A percentile compares a stretch with the other conserved stretches of the same genome.
phyloP scores from a whole-genome alignment of 2,329 filamentous ascomycete species.

The Aspergillus hiratsukae region DNA sequence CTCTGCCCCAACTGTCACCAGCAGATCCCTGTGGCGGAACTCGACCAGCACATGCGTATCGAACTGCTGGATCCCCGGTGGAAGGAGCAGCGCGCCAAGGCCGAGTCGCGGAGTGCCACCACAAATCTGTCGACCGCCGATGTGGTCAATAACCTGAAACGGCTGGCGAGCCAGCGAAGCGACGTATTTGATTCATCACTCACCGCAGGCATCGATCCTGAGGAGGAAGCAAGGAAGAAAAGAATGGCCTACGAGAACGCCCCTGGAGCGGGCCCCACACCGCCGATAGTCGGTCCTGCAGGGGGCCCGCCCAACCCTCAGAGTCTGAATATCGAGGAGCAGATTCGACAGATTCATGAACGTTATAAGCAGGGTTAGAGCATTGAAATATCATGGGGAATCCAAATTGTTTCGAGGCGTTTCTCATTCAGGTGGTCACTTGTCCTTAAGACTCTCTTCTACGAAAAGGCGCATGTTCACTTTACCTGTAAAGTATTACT shows the following conservation, averaged over 20 bases:
- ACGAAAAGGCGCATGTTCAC: not conserved
- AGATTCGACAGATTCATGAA: slow-evolving; percentile 67
- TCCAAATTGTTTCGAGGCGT: not conserved
- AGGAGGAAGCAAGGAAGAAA: slow-evolving; percentile 74
- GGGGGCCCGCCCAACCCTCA: slow-evolving; percentile 30
- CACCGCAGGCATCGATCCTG: slow-evolving; percentile 58
- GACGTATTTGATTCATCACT: slow-evolving; percentile 71
- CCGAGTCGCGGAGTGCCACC: slow-evolving; percentile 75
- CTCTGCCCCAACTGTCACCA: slow-evolving; percentile 92
- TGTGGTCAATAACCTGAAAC: slow-evolving; percentile 90
- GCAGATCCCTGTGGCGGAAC: slow-evolving; percentile 78
- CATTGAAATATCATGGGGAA: not conserved
- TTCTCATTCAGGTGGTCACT: not conserved
- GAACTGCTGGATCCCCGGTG: slow-evolving; percentile 89
- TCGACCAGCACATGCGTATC: slow-evolving; percentile 91
- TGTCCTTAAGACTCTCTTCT: not conserved
- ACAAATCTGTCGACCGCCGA: slow-evolving; percentile 83
- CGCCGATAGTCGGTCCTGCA: slow-evolving; percentile 26
- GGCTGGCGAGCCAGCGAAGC: slow-evolving; percentile 80
- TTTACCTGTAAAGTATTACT: not conserved
- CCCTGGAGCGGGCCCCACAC: slow-evolving; percentile 21
- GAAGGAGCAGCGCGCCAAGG: slow-evolving; percentile 92
- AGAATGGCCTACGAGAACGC: slow-evolving; percentile 53
- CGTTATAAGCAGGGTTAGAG: slow-evolving; percentile 41
- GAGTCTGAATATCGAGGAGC: slow-evolving; percentile 73